Conservation (phyloP, 306 rosid species). For the Boehmeria nivea region DNA sequence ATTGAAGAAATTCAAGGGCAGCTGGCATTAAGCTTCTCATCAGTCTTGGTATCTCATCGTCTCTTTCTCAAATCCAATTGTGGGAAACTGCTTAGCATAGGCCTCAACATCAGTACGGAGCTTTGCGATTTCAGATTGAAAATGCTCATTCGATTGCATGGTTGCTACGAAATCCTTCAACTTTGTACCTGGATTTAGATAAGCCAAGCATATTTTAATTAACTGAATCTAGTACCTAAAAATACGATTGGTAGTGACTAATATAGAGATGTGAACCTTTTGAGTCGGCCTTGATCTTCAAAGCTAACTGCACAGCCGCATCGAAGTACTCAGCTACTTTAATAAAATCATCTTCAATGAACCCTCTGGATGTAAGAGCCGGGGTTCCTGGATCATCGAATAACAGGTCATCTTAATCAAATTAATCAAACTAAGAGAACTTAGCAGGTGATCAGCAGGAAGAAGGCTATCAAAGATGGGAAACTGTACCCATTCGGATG, state of each 20-base stretch:
- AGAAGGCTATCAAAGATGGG: conserved; percentile 3
- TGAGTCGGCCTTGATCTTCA: conserved; percentile 65
- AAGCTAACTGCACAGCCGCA: conserved; percentile 75
- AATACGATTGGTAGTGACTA: conserved; percentile 6
- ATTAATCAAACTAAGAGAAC: neutral
- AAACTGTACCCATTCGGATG: conserved; percentile 76
- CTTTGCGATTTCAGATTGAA: conserved; percentile 59
- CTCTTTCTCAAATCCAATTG: conserved; percentile 71
- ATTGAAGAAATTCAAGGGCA: neutral
- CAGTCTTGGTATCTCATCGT: conserved; percentile 68
- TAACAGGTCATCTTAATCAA: conserved; percentile 10
- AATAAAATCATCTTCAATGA: conserved; percentile 67
- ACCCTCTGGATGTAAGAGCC: conserved; percentile 95
- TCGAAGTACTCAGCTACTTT: conserved; percentile 87
- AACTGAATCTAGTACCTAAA: conserved; percentile 2
- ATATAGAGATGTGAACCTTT: conserved; percentile 38
- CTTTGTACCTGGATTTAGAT: conserved; percentile 56
- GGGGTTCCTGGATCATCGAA: conserved; percentile 62
- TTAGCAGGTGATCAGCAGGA: conserved; percentile 6
- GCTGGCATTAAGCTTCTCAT: conserved; percentile 14
- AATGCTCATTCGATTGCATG: conserved; percentile 51
- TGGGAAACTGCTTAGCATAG: conserved; percentile 80
- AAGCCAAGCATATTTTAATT: conserved; percentile 14
- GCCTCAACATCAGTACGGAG: conserved; percentile 68
- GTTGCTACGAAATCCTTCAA: conserved; percentile 79